Conservation (phyloP, 129 eudicot species). For the Flaveria brownii region DNA sequence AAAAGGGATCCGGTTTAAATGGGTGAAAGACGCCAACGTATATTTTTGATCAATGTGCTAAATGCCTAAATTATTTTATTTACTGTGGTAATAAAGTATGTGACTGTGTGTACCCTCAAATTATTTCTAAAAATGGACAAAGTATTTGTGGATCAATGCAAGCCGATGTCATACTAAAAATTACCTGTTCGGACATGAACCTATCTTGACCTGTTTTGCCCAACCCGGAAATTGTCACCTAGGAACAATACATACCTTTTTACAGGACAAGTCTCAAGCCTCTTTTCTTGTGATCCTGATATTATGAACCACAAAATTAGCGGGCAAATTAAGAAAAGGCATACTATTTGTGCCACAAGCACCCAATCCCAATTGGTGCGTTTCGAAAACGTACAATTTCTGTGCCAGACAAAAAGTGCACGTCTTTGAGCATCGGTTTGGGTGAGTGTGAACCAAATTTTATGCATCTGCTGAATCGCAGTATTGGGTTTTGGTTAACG, state of each 20-base stretch:
- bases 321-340: slow-evolving; percentile 3
- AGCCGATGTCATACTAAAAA: background rate
- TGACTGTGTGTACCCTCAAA: background rate
- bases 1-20: background rate
- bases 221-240: background rate
- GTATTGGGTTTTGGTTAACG: background rate
- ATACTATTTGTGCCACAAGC: background rate
- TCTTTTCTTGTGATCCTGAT: slow-evolving; percentile 94
- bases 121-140: background rate
- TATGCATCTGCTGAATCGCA: background rate
- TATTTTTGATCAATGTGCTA: background rate
- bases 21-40: background rate
- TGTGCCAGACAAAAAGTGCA: slow-evolving; percentile 11
- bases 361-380: background rate
- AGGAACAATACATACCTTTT: slow-evolving; percentile 30
- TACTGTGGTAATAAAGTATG: background rate
- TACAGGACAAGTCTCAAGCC: slow-evolving; percentile 50
- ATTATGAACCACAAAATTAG: slow-evolving; percentile 20
- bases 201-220: background rate
- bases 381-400: background rate
- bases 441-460: slow-evolving; percentile 5
- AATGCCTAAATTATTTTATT: background rate
- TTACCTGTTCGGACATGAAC: background rate
- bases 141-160: background rate
- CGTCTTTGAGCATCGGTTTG: slow-evolving; percentile 2